phyloP scores from a whole-genome alignment of 1,139 yeast species.

The Protomyces inouyei region DNA sequence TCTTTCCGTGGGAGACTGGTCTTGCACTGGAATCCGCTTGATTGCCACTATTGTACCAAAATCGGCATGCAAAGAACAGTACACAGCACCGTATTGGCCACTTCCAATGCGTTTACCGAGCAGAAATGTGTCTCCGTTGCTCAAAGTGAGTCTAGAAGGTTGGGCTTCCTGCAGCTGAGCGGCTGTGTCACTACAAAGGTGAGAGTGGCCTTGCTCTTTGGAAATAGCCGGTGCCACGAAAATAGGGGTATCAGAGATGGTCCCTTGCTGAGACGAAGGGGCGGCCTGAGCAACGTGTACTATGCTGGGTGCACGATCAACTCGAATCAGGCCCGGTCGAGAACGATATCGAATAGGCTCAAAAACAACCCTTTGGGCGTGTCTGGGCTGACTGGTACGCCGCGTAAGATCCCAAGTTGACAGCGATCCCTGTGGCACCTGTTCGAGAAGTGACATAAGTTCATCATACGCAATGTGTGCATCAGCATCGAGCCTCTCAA shows the following conservation, averaged over 20 bases:
- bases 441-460: background rate
- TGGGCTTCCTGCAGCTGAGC: background rate
- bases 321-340: background rate
- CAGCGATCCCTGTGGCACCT: background rate
- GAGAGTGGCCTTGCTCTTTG: background rate
- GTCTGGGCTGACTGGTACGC: background rate
- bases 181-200: background rate
- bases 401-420: background rate
- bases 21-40: slow-evolving; percentile 56
- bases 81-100: slow-evolving; percentile 78
- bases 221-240: background rate
- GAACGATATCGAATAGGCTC: background rate
- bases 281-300: background rate
- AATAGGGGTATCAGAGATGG: background rate
- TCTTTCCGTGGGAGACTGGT: background rate
- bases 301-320: background rate
- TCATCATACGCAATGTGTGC: background rate
- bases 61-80: slow-evolving; percentile 57
- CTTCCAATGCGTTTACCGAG: slow-evolving; percentile 59
- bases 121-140: background rate
- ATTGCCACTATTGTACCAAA: slow-evolving; percentile 75
- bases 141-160: background rate
- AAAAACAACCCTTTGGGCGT: background rate
- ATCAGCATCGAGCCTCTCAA: background rate
- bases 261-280: background rate